These are phyloP conservation scores for Fragilariopsis cylindrus DNA, from an alignment of 108 stramenopile species.

Conservation along the genomic window DNA sequence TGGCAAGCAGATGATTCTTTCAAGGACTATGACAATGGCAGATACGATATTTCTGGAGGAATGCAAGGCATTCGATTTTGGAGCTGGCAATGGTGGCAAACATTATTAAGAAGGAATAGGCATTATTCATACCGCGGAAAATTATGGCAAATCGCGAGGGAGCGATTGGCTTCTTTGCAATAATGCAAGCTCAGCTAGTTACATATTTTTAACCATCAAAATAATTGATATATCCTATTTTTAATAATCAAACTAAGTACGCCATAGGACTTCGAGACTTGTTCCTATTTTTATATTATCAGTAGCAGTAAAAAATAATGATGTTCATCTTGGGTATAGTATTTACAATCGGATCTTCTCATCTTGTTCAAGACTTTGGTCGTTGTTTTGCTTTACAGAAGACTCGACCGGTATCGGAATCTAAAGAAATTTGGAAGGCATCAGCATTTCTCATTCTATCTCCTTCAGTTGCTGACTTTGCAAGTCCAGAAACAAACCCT, in stretches of 20 bases:
- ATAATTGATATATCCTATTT: too few species aligned
- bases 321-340: too few species aligned
- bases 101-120: slow-evolving; percentile 23
- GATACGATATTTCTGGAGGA: slow-evolving; percentile 40
- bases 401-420: slow-evolving; percentile 63
- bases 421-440: slow-evolving; percentile 64
- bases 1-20: slow-evolving; percentile 34
- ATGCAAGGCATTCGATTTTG: slow-evolving; percentile 35
- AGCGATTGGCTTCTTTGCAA: slow-evolving; percentile 15
- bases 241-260: too few species aligned
- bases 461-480: slow-evolving; percentile 68
- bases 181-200: too few species aligned
- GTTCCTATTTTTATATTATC: too few species aligned
- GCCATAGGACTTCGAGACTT: too few species aligned
- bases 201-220: too few species aligned
- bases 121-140: slow-evolving; percentile 44
- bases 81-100: slow-evolving; percentile 40
- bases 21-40: slow-evolving; percentile 41
- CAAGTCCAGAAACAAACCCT: slow-evolving; percentile 70
- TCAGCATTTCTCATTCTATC: slow-evolving; percentile 52
- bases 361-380: too few species aligned
- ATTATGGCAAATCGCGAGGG: slow-evolving; percentile 36
- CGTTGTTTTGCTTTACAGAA: slow-evolving; percentile 48
- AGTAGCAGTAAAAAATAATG: too few species aligned
- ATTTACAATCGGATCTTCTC: too few species aligned